Evolutionary conservation across 345 rosid genomes (phyloP).

Genomic region (Bruguiera gymnorhiza): DNA sequence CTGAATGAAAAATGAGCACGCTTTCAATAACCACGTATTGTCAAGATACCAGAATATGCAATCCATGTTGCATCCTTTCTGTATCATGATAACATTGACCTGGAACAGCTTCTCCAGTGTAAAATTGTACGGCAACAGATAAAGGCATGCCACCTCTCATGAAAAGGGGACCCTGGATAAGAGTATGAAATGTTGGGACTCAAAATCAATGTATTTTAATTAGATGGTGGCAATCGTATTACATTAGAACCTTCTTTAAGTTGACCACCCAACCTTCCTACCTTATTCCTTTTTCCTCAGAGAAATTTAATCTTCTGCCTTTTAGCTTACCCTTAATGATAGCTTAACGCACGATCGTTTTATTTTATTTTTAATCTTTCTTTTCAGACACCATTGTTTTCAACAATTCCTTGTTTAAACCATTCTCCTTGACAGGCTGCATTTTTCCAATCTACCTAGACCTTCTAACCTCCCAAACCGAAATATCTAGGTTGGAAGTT

Average conservation of each 20-base stretch:
- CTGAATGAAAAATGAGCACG: too few species aligned
- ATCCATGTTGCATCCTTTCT: neutral
- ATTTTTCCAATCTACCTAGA: neutral
- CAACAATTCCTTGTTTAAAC: neutral
- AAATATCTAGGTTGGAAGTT: too few species aligned
- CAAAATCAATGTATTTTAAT: constrained; percentile 7
- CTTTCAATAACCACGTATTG: too few species aligned
- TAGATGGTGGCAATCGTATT: constrained; percentile 30
- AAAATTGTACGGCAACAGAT: neutral
- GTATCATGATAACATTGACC: neutral
- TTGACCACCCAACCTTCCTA: constrained; percentile 30
- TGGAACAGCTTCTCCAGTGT: neutral
- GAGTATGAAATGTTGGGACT: constrained; percentile 13
- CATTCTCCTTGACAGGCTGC: neutral
- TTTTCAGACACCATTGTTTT: neutral
- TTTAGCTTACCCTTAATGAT: constrained; percentile 11
- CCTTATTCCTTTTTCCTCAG: neutral
- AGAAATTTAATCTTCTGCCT: neutral
- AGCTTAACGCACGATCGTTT: constrained; percentile 7
- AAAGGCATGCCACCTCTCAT: constrained; percentile 1
- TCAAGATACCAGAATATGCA: too few species aligned
- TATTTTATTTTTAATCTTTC: neutral
- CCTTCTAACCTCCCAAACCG: too few species aligned
- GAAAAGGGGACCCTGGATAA: neutral
- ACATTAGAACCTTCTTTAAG: constrained; percentile 22